A percentile compares a stretch with the other conserved stretches of the same genome.
phyloP scores from a whole-genome alignment of 805 yeast species.

The Metahyphopichia silvanorum region DNA sequence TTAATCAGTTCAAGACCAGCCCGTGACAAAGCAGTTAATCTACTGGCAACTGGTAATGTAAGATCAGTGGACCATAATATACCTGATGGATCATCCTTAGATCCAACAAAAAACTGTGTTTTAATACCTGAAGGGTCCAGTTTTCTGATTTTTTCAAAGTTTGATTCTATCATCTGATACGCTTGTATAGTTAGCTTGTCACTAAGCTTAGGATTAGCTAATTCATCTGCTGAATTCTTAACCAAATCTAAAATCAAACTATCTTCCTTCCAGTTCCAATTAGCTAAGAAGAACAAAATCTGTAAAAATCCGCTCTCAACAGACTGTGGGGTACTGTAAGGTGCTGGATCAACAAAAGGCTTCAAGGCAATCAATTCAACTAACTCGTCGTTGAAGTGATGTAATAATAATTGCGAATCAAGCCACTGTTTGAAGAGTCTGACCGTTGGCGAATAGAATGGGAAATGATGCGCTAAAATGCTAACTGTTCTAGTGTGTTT shows the following conservation, averaged over 20 bases:
- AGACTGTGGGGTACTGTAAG: constrained; percentile 78
- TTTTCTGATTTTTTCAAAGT: constrained; percentile 66
- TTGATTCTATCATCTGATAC: constrained; percentile 57
- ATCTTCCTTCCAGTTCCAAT: constrained; percentile 94
- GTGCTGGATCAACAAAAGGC: constrained; percentile 83
- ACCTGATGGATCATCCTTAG: constrained; percentile 85
- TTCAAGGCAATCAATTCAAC: constrained; percentile 79
- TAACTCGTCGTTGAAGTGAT: constrained; percentile 73
- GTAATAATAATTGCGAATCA: constrained; percentile 70
- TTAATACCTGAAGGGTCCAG: constrained; percentile 79
- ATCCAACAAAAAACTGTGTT: constrained; percentile 78
- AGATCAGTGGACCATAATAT: constrained; percentile 69
- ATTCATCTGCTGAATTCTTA: constrained; percentile 35
- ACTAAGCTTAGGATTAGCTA: constrained; percentile 40
- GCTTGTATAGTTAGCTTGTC: constrained; percentile 62
- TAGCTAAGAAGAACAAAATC: constrained; percentile 62
- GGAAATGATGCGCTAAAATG: constrained; percentile 66
- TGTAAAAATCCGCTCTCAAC: constrained; percentile 80
- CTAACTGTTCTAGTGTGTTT: constrained; percentile 81
- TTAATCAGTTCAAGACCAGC: constrained; percentile 61
- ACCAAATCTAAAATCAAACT: constrained; percentile 78
- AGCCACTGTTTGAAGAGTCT: constrained; percentile 89
- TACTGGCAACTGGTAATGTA: constrained; percentile 73
- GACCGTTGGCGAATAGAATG: constrained; percentile 73
- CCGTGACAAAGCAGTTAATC: constrained; percentile 83